Evolutionary conservation across 352 stramenopile species (phyloP), one percentile per base, ranked within the genome.

Genomic region (Phytophthora europaea): DNA sequence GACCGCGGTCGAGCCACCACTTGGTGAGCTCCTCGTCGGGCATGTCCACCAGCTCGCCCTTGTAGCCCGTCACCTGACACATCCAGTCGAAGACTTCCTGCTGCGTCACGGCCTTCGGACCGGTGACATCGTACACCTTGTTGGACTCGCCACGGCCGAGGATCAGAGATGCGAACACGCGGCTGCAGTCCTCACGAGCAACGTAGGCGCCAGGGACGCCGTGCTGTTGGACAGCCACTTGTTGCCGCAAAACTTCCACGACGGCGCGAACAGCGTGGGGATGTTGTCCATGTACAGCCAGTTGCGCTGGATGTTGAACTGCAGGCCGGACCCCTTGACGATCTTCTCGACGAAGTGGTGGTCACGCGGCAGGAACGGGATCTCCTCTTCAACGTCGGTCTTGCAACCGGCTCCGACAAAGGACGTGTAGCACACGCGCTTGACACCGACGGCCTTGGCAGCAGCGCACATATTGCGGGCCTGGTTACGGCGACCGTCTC

Each of bases 231-330:
- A 54, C 0, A 83, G 73, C 69, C 76, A 83, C 53, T 68, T 67
- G 54, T 83, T 36, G 9, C 61, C 76, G 15, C 54, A 75, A 55
- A 78, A 82, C 43, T 78, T 71, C 76, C 72, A 82, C 31, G 76
- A 78, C 48, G 61, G 72, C 9, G 72, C 67, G 52, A 76, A 79
- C 2, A 79, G 28, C 7, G 4, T 59, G 0, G 76, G 76, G 8
- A 64, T 81, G 66, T 83, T 81, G 72, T 83, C 61, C 54, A 70
- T 67, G 69, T 80, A 79, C 51, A 83, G 26, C 26, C 43, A 83
- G 54, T 83, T 78, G 40, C 76, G 76, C n/a, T 83, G 76, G 59
- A 83, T 65, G 55, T 50, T 71, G 65, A 53, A 71, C 45, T 66
- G 22, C 8, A 71, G 43, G 3, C 47, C 65, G 5, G 55, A 71